Evolutionary conservation across 1,284 basidiomycete species (phyloP), one percentile per base, ranked within the genome.

Genomic region (Naganishia sp.): DNA sequence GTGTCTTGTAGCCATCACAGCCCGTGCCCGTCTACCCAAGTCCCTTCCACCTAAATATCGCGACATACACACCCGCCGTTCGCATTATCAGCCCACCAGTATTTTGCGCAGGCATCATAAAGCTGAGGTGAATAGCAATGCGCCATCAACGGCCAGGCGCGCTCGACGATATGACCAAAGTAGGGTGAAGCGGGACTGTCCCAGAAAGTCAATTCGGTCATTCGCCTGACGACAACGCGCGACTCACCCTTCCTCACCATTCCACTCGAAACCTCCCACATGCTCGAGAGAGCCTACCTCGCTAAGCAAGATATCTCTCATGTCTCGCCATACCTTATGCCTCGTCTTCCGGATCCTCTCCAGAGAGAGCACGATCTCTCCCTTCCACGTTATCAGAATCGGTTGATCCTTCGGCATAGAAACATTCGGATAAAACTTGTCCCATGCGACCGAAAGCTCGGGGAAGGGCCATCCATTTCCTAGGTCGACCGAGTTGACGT

Each of bases 111-210:
- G 2, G 31, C 45, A 7, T 47, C 11, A 13, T n/a, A 18, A 6
- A 60, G 6, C 45, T 32, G 28, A 5, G 45, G 46, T 2, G 46
- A 23, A 41, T 60, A 60, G 46, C 57, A 60, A 50, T 60, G 4
- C 25, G 39, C 57, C 57, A 60, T 60, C 17, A 60, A 46, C 13
- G 57, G 57, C 57, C 57, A 60, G n/a, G 57, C 57, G 25, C 57
- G 57, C 31, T 60, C 57, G 3, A 60, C 23, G 32, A 60, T 47
- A 41, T 60, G 57, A 17, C 35, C 50, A 60, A 60, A 60, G 46
- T 60, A 60, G 9, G 57, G 46, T 15, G 46, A 31, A 17, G 43
- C 31, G 7, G 57, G 57, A 17, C 57, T 60, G 32, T 25, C 13
- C 28, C 28, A 35, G 23, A 10, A 49, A 23, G 10, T 23, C 23